Percentiles rank a stretch among this genome's conserved stretches.
phyloP scores from a whole-genome alignment of 148 eudicot genomes.

The Talinum fruticosum region DNA sequence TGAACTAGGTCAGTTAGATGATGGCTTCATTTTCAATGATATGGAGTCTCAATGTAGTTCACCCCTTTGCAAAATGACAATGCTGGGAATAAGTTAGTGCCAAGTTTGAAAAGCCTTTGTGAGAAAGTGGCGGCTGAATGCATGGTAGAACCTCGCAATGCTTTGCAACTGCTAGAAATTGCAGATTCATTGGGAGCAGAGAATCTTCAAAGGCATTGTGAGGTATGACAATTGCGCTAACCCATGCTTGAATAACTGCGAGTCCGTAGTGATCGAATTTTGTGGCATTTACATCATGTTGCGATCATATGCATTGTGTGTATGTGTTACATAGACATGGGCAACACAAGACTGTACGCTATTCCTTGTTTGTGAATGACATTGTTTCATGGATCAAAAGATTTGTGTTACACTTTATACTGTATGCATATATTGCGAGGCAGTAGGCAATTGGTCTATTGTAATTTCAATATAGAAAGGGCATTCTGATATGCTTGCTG shows the following conservation, averaged over 20 bases:
- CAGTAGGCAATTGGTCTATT: background rate
- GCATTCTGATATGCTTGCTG: too few species aligned
- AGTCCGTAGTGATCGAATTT: background rate
- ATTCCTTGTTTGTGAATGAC: background rate
- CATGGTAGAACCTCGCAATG: constrained; percentile 87
- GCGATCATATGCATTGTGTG: background rate
- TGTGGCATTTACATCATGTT: background rate
- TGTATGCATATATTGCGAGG: background rate
- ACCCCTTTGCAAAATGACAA: constrained; percentile 29
- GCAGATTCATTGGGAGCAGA: constrained; percentile 88
- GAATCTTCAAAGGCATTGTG: constrained; percentile 80
- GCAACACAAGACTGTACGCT: background rate
- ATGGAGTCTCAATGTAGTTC: constrained; percentile 34
- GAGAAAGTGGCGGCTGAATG: constrained; percentile 79
- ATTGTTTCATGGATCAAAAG: background rate
- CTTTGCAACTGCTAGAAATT: constrained; percentile 81
- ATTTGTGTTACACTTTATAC: background rate
- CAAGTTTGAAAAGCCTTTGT: constrained; percentile 87
- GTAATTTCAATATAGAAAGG: too few species aligned
- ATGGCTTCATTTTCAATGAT: constrained; percentile 65
- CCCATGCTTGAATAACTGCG: background rate
- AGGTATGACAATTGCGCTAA: constrained; percentile 39
- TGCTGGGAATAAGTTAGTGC: constrained; percentile 31
- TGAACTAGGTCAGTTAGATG: constrained; percentile 62
- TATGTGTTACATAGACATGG: background rate